phyloP scores from a whole-genome alignment of 345 rosid species.

The Citrus reticulata region DNA sequence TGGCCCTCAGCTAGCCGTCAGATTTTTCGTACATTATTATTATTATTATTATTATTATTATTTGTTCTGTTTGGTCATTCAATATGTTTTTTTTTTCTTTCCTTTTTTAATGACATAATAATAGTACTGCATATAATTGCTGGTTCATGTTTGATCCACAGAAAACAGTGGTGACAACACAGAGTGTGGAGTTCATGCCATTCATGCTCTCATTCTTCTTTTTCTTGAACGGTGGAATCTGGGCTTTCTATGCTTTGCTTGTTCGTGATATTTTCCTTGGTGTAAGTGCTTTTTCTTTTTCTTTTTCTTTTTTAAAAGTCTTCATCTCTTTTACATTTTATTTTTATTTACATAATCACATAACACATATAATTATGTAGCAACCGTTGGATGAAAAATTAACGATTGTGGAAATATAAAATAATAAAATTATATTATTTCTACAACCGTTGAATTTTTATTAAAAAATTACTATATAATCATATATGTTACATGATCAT shows the following conservation, averaged over 20 bases:
- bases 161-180: conserved; percentile 66
- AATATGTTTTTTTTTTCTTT: not conserved
- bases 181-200: conserved; percentile 76
- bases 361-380: too few relatives aligned
- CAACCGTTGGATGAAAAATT: rapidly evolving
- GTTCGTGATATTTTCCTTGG: conserved; percentile 44
- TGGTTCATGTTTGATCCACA: conserved; percentile 19
- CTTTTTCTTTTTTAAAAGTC: too few relatives aligned
- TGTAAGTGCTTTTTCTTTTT: conserved; percentile 22
- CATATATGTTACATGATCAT: rapidly evolving
- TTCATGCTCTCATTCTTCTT: conserved; percentile 62
- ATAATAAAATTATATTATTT: too few relatives aligned
- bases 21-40: too few relatives aligned
- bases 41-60: not conserved
- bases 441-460: rapidly evolving
- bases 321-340: not conserved
- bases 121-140: too few relatives aligned
- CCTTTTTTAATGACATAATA: too few relatives aligned
- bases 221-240: conserved; percentile 61
- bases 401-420: too few relatives aligned
- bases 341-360: too few relatives aligned
- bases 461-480: rapidly evolving
- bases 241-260: conserved; percentile 63
- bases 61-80: too few relatives aligned
- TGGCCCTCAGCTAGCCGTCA: too few relatives aligned